phyloP scores from a whole-genome alignment of 257 asterid species.

The Solanum habrochaites region DNA sequence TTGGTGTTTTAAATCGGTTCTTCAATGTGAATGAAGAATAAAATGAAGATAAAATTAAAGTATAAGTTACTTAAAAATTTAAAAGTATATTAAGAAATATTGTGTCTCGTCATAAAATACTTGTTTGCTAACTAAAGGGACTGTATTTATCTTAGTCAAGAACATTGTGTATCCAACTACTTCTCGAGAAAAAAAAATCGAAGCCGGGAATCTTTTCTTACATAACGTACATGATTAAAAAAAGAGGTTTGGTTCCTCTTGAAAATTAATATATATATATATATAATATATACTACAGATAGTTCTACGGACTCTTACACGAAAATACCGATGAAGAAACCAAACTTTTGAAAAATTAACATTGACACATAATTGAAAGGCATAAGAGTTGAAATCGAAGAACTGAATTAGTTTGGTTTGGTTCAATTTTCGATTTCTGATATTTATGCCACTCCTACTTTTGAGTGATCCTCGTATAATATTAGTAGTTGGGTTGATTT shows the following conservation, averaged over 20 bases:
- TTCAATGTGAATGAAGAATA: neutral
- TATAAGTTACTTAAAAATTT: neutral
- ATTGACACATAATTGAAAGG: rapidly evolving
- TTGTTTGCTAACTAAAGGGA: neutral
- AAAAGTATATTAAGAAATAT: too few species aligned
- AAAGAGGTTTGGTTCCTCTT: too few species aligned
- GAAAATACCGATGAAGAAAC: too few species aligned
- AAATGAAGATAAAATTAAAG: neutral
- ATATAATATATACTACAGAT: too few species aligned
- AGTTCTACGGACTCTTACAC: neutral
- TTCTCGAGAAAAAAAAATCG: neutral
- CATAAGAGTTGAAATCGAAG: too few species aligned
- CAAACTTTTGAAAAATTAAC: too few species aligned
- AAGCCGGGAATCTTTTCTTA: neutral
- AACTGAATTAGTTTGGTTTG: neutral
- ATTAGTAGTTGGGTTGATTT: neutral
- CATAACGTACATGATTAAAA: too few species aligned
- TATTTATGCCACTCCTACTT: neutral
- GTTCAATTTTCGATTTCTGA: rapidly evolving
- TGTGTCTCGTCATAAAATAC: neutral
- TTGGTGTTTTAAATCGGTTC: too few species aligned
- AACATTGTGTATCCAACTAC: neutral
- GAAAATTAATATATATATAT: too few species aligned
- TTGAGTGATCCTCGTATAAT: neutral
- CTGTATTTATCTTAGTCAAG: neutral